Evolutionary conservation across 768 basidiomycete genomes (phyloP).

Genomic region (Panaeolus papilionaceus): DNA sequence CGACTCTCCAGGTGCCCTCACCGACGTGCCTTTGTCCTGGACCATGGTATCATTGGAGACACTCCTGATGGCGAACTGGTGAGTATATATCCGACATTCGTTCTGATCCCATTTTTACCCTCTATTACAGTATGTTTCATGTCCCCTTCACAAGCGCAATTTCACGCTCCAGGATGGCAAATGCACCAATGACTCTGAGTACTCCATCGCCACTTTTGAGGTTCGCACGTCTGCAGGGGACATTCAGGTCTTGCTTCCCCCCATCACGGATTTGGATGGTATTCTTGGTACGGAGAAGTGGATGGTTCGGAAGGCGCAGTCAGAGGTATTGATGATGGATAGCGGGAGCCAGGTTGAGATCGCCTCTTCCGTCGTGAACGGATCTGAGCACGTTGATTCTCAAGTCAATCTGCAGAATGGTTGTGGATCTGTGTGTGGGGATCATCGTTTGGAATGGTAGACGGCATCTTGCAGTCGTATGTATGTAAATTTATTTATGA

Average conservation of each 20-base stretch:
- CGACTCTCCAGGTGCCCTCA: constrained; percentile 35
- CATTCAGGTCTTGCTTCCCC: constrained; percentile 57
- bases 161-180: constrained; percentile 61
- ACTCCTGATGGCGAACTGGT: constrained; percentile 59
- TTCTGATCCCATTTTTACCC: not conserved
- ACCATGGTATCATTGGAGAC: constrained; percentile 73
- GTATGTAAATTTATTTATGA: no score
- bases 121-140: constrained; percentile 16
- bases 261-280: constrained; percentile 59
- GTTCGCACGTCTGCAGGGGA: constrained; percentile 48
- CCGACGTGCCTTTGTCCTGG: constrained; percentile 69
- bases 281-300: constrained; percentile 71
- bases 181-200: constrained; percentile 65
- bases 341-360: constrained; percentile 40
- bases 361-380: not conserved
- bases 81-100: not conserved
- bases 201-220: constrained; percentile 67
- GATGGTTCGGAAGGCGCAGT: constrained; percentile 61
- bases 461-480: no score
- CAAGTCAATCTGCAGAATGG: not conserved
- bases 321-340: constrained; percentile 41
- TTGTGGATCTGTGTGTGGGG: not conserved
- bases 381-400: no score
- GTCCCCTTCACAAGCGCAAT: constrained; percentile 44
- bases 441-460: constrained; percentile 2